phyloP scores from a whole-genome alignment of 2,329 filamentous ascomycete genomes.

The Diaporthe sp. region DNA sequence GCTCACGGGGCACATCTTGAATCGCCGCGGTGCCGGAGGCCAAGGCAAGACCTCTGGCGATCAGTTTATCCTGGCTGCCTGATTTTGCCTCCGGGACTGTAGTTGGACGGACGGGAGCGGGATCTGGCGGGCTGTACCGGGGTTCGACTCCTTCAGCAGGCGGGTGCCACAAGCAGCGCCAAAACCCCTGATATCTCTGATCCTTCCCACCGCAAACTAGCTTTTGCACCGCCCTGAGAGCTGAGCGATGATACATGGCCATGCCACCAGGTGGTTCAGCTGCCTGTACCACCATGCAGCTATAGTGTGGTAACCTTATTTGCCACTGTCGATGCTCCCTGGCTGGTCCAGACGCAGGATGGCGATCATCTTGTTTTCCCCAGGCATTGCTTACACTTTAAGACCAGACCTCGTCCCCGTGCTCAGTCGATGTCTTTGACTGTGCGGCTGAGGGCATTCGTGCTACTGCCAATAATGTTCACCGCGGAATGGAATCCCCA shows the following conservation, averaged over 20 bases:
- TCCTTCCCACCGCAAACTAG: background rate
- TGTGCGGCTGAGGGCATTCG: background rate
- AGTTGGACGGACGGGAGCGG: background rate
- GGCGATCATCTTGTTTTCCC: background rate
- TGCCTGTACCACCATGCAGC: background rate
- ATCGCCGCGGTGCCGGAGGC: background rate
- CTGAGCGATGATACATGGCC: conserved; percentile 6
- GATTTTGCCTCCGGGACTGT: background rate
- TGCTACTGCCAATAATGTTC: background rate
- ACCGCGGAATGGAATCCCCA: background rate
- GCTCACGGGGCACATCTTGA: background rate
- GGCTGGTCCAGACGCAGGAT: background rate
- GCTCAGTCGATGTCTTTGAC: background rate
- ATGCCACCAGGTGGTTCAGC: background rate
- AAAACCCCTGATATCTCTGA: background rate
- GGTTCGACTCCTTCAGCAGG: conserved; percentile 12
- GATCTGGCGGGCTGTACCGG: background rate
- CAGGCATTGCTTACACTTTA: background rate
- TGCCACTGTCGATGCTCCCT: background rate
- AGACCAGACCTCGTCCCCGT: background rate
- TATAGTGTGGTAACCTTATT: background rate
- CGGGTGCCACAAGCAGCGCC: background rate
- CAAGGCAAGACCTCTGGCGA: background rate
- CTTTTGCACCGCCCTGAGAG: background rate
- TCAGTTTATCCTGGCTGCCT: background rate